phyloP scores from a whole-genome alignment of 768 basidiomycete genomes.

The Phlegmacium glaucopus region DNA sequence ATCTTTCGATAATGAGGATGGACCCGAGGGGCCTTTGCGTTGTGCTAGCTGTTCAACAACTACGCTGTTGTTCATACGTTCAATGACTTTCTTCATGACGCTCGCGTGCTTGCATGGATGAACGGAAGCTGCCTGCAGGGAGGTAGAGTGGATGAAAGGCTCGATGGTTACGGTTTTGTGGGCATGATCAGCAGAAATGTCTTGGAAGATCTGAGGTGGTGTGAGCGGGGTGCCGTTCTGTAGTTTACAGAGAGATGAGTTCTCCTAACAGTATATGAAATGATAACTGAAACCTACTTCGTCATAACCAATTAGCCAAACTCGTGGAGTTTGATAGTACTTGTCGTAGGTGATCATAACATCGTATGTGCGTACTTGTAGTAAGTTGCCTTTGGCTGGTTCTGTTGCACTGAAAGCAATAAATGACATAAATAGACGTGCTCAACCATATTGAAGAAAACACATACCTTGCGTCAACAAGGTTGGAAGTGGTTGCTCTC shows the following conservation, averaged over 20 bases:
- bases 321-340: constrained; percentile 97
- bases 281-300: constrained; percentile 57
- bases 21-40: constrained; percentile 38
- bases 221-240: constrained; percentile 88
- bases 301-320: constrained; percentile 97
- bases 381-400: constrained; percentile 73
- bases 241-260: constrained; percentile 3
- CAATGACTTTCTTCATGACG: constrained; percentile 99
- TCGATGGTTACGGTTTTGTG: constrained; percentile 99
- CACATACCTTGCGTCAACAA: constrained; percentile 50
- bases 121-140: constrained; percentile 86
- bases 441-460: neutral
- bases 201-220: constrained; percentile 92
- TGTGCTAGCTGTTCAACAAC: constrained; percentile 78
- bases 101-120: constrained; percentile 98
- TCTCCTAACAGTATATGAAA: neutral
- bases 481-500: constrained; percentile 7
- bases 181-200: constrained; percentile 95
- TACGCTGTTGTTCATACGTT: constrained; percentile 92
- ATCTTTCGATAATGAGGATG: constrained; percentile 26
- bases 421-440: constrained; percentile 1
- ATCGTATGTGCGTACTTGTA: constrained; percentile 98
- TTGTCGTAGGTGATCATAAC: constrained; percentile 99
- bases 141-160: constrained; percentile 89
- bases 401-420: constrained; percentile 48